Base-by-base conservation (phyloP, 2,329 filamentous ascomycete species). In the Colletotrichum liaoningense region DNA sequence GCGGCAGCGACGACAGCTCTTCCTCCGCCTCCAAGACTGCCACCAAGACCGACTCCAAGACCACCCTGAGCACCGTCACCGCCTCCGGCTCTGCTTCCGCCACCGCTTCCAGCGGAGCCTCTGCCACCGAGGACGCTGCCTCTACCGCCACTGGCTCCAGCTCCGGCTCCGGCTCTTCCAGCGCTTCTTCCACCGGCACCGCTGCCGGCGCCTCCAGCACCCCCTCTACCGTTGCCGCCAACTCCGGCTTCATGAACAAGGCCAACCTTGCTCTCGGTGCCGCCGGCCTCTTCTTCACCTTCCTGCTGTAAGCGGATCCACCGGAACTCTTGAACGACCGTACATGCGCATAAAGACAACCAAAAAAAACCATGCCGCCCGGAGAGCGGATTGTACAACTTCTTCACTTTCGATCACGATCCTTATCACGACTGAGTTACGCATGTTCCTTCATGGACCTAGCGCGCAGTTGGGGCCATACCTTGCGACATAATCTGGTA, bases 191-290 rank as follows among this genome's bases (percentile, higher is more conserved):
- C 46, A 33, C 72, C 46, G 71, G 35, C 22, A 57, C 70, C 24
- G 57, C 65, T 49, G 58, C 65, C 30, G 52, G 52, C 58, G 59
- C 62, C 57, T 35, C 46, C 33, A 22, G 58, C 59, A 49, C 72
- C 28, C 69, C 69, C 3, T 54, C 73, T 24, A 65, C 69, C 64
- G 74, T 73, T 35, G 30, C 58, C 58, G 28, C 65, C 42, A 70
- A 55, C 59, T 67, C 73, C 63, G 73, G 74, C 57, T 71, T 75
- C 63, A 58, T 69, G 63, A 73, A 63, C 73, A 69, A 72, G 66
- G 73, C 74, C 69, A 75, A 75, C 74, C 58, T 75, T 14, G 74
- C 69, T 57, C 66, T 75, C 38, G 74, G 74, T 26, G 69, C 69
- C 59, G 69, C 62, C 42, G 74, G 74, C 9, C 74, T 75, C 33